Conservation (phyloP, 2,329 filamentous ascomycete species). For the Setomelanomma holmii region DNA sequence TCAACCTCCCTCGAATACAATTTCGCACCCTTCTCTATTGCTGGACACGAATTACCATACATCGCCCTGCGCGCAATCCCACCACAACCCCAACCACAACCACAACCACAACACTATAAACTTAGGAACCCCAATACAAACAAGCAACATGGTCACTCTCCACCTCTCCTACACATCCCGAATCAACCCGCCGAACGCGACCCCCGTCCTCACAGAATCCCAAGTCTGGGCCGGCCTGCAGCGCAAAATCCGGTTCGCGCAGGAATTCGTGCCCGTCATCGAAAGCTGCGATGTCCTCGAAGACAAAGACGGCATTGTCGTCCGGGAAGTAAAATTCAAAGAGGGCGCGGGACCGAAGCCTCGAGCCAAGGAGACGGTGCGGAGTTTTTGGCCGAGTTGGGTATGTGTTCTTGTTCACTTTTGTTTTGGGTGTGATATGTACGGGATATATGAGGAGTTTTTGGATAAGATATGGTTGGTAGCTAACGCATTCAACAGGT, state of each 20-base stretch:
- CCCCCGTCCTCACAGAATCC: conserved; percentile 45
- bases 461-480: not conserved
- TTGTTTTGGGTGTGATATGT: not conserved
- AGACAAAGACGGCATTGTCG: conserved; percentile 47
- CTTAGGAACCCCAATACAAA: not conserved
- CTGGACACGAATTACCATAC: not conserved
- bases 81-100: not conserved
- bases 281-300: conserved; percentile 49
- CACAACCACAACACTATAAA: not conserved
- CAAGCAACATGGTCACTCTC: conserved; percentile 46
- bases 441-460: not conserved
- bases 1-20: not conserved
- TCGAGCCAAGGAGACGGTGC: conserved; percentile 49
- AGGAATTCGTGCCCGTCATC: conserved; percentile 57
- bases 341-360: conserved; percentile 35
- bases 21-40: not conserved
- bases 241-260: conserved; percentile 54
- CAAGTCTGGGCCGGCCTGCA: conserved; percentile 56
- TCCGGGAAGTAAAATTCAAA: conserved; percentile 51
- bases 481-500: too few relatives aligned
- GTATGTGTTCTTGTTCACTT: too few relatives aligned
- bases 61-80: not conserved
- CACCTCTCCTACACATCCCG: conserved; percentile 53
- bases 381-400: conserved; percentile 49
- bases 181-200: conserved; percentile 52